Conservation (phyloP, 768 basidiomycete genomes). For the Boletellus sp. region DNA sequence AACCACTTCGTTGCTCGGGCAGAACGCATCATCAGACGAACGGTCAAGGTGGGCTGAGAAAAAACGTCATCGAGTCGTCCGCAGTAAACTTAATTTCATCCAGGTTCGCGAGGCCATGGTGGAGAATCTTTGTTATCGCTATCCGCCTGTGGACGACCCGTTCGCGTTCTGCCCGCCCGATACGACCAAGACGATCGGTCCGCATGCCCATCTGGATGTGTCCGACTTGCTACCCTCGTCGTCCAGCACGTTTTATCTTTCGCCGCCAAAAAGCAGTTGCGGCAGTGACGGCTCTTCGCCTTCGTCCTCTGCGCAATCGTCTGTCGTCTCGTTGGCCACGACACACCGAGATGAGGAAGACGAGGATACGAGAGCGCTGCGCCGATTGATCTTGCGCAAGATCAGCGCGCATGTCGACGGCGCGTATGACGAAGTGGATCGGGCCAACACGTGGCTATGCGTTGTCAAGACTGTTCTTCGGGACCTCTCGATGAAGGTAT, state of each 20-base stretch:
- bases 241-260: conserved; percentile 20
- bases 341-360: conserved; percentile 55
- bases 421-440: conserved; percentile 63
- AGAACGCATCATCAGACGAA: conserved; percentile 53
- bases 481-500: conserved; percentile 40
- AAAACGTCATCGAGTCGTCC: neutral
- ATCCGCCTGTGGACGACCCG: conserved; percentile 18
- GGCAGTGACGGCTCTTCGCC: conserved; percentile 13
- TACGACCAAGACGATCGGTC: neutral
- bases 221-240: conserved; percentile 2
- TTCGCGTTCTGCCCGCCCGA: conserved; percentile 17
- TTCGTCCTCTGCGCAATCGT: conserved; percentile 32
- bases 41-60: conserved; percentile 45
- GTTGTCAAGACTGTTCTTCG: conserved; percentile 63
- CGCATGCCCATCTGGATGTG: neutral
- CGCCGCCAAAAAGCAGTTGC: conserved; percentile 13
- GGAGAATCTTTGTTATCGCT: conserved; percentile 37
- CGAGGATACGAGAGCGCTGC: conserved; percentile 59
- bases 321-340: conserved; percentile 43
- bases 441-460: conserved; percentile 53
- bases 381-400: conserved; percentile 62
- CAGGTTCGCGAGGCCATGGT: conserved; percentile 52
- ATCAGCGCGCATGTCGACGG: conserved; percentile 54
- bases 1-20: conserved; percentile 55
- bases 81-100: conserved; percentile 4